Conservation (phyloP, 2,329 filamentous ascomycete genomes). For the Ceratocystis cacaofunesta region DNA sequence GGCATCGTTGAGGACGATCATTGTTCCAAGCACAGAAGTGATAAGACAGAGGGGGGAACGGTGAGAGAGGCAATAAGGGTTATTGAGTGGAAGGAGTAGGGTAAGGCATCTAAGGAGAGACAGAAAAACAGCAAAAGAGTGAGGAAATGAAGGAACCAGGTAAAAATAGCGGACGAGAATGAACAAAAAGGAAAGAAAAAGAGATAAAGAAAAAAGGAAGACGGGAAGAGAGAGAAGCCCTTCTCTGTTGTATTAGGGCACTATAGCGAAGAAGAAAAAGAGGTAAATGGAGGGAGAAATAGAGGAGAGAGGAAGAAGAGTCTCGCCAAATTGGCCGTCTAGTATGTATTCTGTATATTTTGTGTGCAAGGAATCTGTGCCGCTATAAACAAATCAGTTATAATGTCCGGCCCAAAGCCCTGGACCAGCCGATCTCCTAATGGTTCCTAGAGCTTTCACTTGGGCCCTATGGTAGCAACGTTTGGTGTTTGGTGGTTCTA, state of each 20-base stretch:
- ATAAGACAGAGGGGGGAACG: not conserved
- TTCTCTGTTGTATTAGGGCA: too few relatives aligned
- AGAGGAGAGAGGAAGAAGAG: not conserved
- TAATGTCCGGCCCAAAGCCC: too few relatives aligned
- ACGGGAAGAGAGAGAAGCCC: not conserved
- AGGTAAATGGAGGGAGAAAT: not conserved
- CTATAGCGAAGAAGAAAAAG: not conserved
- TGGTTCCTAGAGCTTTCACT: too few relatives aligned
- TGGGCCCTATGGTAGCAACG: too few relatives aligned
- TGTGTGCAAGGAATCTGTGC: too few relatives aligned
- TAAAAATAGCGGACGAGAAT: not conserved
- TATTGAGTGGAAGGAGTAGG: not conserved
- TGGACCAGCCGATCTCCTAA: too few relatives aligned
- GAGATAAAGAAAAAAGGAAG: not conserved
- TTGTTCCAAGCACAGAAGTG: conserved; percentile 24
- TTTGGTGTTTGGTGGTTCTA: too few relatives aligned
- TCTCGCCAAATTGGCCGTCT: too few relatives aligned
- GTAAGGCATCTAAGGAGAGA: not conserved
- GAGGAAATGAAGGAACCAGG: not conserved
- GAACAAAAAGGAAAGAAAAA: not conserved
- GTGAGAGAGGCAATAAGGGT: not conserved
- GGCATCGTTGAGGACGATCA: conserved; percentile 43
- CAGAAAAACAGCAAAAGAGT: not conserved
- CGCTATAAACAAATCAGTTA: too few relatives aligned
- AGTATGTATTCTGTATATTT: too few relatives aligned